A percentile compares a stretch with the other conserved stretches of the same genome.
phyloP scores from a whole-genome alignment of 73 alveolate genomes.

The Paramecium tetraurelia region DNA sequence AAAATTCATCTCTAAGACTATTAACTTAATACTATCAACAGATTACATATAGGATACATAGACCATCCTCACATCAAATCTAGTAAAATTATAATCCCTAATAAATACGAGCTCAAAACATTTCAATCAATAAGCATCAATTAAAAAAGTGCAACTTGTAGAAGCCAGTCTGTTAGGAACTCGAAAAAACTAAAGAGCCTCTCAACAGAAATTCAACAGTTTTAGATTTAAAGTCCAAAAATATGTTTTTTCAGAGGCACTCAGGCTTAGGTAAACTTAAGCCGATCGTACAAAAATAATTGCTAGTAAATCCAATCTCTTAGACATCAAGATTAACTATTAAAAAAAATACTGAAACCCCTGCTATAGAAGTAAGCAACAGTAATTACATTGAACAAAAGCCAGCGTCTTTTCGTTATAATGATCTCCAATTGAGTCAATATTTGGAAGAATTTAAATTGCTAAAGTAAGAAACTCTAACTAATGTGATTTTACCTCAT shows the following conservation, averaged over 20 bases:
- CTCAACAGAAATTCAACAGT: constrained; percentile 5
- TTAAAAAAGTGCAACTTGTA: not conserved
- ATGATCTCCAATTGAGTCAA: not conserved
- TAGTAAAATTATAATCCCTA: not conserved
- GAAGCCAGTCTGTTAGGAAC: constrained; percentile 13
- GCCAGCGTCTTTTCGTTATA: not conserved
- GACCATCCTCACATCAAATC: not conserved
- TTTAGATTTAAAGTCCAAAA: not conserved
- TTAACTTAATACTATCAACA: not conserved
- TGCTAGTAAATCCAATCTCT: not conserved
- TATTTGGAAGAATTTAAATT: not conserved
- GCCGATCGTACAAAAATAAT: not conserved
- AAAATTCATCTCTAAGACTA: not conserved
- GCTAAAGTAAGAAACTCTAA: not conserved
- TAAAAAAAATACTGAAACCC: not conserved
- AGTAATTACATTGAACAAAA: not conserved
- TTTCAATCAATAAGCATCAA: not conserved
- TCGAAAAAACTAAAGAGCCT: not conserved
- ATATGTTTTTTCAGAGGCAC: not conserved
- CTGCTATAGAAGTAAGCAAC: not conserved
- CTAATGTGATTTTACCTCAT: not conserved
- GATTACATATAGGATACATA: not conserved
- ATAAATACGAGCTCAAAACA: constrained; percentile 29
- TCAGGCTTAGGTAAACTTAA: not conserved
- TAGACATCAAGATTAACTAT: not conserved